Evolutionary conservation across 352 stramenopile species (phyloP).

Genomic region (Phytophthora constricta): DNA sequence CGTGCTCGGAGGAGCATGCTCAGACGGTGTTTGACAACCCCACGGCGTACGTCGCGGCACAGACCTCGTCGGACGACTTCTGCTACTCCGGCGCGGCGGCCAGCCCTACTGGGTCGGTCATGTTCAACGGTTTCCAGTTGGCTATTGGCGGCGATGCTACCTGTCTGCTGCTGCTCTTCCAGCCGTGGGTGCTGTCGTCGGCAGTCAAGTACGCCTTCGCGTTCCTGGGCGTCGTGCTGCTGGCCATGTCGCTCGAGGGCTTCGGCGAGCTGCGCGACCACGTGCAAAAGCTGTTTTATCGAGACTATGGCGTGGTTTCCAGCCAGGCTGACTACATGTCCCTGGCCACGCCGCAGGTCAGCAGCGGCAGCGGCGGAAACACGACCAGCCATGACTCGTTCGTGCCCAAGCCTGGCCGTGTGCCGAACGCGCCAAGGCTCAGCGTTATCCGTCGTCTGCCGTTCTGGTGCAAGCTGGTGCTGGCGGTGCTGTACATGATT

Average conservation of each 20-base stretch:
- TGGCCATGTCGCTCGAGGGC: slow-evolving; percentile 74
- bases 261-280: slow-evolving; percentile 63
- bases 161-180: slow-evolving; percentile 81
- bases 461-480: slow-evolving; percentile 62
- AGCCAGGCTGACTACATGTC: slow-evolving; percentile 65
- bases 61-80: slow-evolving; percentile 47
- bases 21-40: slow-evolving; percentile 61
- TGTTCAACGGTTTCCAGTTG: slow-evolving; percentile 87
- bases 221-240: slow-evolving; percentile 73
- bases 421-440: slow-evolving; percentile 32
- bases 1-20: slow-evolving; percentile 69
- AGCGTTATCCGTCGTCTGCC: slow-evolving; percentile 63
- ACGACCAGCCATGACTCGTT: slow-evolving; percentile 24
- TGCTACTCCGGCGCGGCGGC: slow-evolving; percentile 54
- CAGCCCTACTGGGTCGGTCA: slow-evolving; percentile 64
- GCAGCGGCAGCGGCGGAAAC: slow-evolving; percentile 11
- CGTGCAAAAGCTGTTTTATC: slow-evolving; percentile 54
- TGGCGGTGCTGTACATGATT: slow-evolving; percentile 78
- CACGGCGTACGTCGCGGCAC: slow-evolving; percentile 47
- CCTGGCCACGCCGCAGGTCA: slow-evolving; percentile 47
- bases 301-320: slow-evolving; percentile 59
- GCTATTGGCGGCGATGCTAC: slow-evolving; percentile 62
- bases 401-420: slow-evolving; percentile 28
- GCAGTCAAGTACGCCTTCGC: slow-evolving; percentile 76
- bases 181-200: slow-evolving; percentile 75